Conservation (phyloP, 202 grass and related monocot species). For the Zoysia matrella region DNA sequence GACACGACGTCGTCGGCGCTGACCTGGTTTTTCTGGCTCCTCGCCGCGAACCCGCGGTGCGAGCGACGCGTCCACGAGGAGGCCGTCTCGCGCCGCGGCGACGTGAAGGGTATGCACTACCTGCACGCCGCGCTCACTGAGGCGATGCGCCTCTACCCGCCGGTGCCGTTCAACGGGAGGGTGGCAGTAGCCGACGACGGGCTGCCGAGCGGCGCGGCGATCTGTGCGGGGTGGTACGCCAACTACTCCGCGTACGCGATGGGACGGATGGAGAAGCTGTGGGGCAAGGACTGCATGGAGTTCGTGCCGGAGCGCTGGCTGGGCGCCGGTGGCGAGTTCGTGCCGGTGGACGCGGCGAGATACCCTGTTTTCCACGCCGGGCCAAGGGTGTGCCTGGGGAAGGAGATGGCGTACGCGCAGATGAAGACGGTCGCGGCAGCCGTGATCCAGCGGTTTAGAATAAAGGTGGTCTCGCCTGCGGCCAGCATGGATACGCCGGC, state of each 20-base stretch:
- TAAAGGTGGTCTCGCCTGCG: slow-evolving; percentile 42
- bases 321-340: slow-evolving; percentile 50
- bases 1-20: slow-evolving; percentile 69
- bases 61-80: slow-evolving; percentile 59
- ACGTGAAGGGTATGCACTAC: slow-evolving; percentile 57
- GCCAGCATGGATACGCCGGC: slow-evolving; percentile 37
- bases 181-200: slow-evolving; percentile 53
- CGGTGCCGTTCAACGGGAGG: slow-evolving; percentile 71
- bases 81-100: slow-evolving; percentile 20
- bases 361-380: slow-evolving; percentile 55
- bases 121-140: slow-evolving; percentile 73
- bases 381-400: slow-evolving; percentile 66
- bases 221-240: slow-evolving; percentile 59
- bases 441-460: slow-evolving; percentile 46
- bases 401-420: slow-evolving; percentile 80
- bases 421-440: slow-evolving; percentile 75
- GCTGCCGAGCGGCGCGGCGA: slow-evolving; percentile 61
- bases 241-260: slow-evolving; percentile 77
- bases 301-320: slow-evolving; percentile 83
- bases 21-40: slow-evolving; percentile 85
- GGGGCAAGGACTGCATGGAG: slow-evolving; percentile 52
- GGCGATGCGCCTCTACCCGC: slow-evolving; percentile 78
- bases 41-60: slow-evolving; percentile 55
- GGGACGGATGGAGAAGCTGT: slow-evolving; percentile 63
- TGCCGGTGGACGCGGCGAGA: not conserved